A percentile compares a stretch with the other conserved stretches of the same genome.
Conservation (phyloP, 768 basidiomycete genomes). For the Scleroderma bovista region DNA sequence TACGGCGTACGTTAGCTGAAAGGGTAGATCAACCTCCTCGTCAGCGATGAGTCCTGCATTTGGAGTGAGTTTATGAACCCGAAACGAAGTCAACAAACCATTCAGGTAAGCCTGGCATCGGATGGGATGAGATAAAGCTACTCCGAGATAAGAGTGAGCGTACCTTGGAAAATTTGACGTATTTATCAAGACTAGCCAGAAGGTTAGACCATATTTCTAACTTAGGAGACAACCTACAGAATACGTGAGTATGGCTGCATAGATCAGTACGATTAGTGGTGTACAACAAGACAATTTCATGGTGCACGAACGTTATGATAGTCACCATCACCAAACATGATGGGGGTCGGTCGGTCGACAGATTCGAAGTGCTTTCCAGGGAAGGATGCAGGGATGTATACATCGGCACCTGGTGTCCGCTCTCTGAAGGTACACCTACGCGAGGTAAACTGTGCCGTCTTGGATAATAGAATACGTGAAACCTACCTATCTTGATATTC, state of each 20-base stretch:
- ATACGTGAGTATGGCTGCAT: slow-evolving; percentile 49
- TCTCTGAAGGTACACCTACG: slow-evolving; percentile 40
- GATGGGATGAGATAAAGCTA: not conserved
- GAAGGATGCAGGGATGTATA: slow-evolving; percentile 44
- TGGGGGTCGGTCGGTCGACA: not conserved
- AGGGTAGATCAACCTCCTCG: slow-evolving; percentile 12
- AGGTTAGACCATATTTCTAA: too few species aligned
- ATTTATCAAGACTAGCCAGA: slow-evolving; percentile 1
- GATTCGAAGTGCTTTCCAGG: slow-evolving; percentile 28
- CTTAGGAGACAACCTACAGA: slow-evolving; percentile 31
- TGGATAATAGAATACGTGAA: not conserved
- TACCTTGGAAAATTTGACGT: slow-evolving; percentile 4
- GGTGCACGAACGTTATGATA: not conserved
- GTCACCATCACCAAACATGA: not conserved
- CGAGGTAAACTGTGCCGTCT: not conserved
- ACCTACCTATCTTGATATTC: slow-evolving; percentile 44
- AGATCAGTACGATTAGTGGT: not conserved
- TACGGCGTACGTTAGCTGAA: slow-evolving; percentile 10
- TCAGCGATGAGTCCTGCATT: slow-evolving; percentile 10
- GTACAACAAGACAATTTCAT: not conserved
- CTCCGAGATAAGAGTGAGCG: not conserved
- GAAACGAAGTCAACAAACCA: not conserved
- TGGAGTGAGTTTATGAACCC: not conserved
- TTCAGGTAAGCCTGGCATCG: not conserved
- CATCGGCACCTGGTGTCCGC: slow-evolving; percentile 32